Conservation (phyloP, 139 green algal species). For the Volvox reticuliferus region DNA sequence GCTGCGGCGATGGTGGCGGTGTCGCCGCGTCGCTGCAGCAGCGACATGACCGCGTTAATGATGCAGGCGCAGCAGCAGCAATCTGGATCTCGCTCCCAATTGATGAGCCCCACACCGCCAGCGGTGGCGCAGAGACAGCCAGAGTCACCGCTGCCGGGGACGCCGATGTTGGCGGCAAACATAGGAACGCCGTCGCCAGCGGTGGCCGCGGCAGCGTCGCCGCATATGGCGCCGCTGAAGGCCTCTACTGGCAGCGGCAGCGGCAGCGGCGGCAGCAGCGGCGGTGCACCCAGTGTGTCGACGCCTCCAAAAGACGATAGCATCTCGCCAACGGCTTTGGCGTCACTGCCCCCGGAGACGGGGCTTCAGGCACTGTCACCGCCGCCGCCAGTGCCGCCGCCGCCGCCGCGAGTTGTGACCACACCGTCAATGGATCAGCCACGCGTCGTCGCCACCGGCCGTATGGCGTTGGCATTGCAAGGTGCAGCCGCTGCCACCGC, state of each 20-base stretch:
- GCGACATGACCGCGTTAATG: neutral
- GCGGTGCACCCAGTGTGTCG: conserved; percentile 1
- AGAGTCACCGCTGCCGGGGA: neutral
- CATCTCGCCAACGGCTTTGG: neutral
- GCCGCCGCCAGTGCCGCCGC: neutral
- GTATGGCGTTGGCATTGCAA: neutral
- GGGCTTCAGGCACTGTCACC: neutral
- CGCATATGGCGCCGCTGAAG: neutral
- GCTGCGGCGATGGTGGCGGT: neutral
- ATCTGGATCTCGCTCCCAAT: too few relatives aligned
- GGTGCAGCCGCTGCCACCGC: neutral
- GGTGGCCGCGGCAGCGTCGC: neutral
- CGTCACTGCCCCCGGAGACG: neutral
- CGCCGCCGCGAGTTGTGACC: neutral
- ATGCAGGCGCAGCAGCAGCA: neutral
- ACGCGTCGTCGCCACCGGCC: neutral
- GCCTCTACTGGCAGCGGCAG: neutral
- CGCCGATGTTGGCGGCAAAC: neutral
- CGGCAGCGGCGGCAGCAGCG: neutral
- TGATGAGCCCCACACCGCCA: too few relatives aligned
- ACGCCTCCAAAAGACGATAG: conserved; percentile 15
- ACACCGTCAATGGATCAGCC: conserved; percentile 32
- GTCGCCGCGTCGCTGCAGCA: neutral
- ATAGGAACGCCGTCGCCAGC: neutral
- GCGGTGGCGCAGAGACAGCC: neutral